A percentile compares a stretch with the other conserved stretches of the same genome.
phyloP scores from a whole-genome alignment of 148 eudicot genomes.

The Gaultheria prostrata region DNA sequence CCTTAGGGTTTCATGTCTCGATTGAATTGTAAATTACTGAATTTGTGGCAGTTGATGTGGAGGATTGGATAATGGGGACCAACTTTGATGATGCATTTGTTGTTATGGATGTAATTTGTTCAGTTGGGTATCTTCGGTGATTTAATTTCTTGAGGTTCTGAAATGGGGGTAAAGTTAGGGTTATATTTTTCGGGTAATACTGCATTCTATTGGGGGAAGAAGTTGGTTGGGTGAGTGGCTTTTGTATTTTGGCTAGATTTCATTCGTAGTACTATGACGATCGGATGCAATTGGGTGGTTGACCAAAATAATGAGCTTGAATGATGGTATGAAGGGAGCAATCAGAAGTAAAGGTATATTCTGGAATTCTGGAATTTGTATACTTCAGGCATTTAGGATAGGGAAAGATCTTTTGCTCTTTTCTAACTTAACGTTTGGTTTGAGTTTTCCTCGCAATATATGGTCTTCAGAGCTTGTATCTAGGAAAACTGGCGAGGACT shows the following conservation, averaged over 20 bases:
- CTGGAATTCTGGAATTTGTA: background rate
- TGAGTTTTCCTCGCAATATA: background rate
- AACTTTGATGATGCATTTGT: background rate
- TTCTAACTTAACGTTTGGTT: background rate
- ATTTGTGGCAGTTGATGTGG: background rate
- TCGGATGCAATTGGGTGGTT: background rate
- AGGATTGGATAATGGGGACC: background rate
- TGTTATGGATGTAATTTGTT: background rate
- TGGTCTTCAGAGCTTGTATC: background rate
- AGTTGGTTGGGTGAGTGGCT: background rate
- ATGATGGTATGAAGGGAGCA: background rate
- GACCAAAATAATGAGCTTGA: background rate
- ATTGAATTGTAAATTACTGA: background rate
- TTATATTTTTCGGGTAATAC: background rate
- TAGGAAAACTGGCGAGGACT: background rate
- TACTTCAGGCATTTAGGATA: background rate
- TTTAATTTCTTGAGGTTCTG: background rate
- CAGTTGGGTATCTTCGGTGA: background rate
- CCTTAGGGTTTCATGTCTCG: background rate
- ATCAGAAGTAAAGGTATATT: background rate
- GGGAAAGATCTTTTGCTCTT: background rate
- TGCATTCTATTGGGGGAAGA: background rate
- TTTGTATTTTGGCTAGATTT: conserved; percentile 4
- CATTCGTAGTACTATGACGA: background rate
- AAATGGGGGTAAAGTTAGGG: too few relatives aligned